A percentile compares a stretch with the other conserved stretches of the same genome.
phyloP scores from a whole-genome alignment of 768 basidiomycete genomes.

The Leccinum variicolor region DNA sequence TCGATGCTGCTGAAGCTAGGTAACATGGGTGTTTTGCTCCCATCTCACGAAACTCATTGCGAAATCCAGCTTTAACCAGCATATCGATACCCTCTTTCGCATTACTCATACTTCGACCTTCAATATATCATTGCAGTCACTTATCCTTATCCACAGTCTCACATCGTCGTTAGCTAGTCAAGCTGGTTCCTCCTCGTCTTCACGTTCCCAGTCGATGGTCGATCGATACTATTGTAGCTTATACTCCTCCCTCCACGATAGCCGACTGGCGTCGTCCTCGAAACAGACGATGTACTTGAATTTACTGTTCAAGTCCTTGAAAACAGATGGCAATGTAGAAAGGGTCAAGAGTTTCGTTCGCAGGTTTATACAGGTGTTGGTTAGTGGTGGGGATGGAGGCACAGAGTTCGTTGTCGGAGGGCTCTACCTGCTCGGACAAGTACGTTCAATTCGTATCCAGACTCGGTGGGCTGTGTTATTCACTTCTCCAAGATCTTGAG shows the following conservation, averaged over 20 bases:
- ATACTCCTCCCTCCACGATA: constrained; percentile 86
- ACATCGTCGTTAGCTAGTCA: constrained; percentile 48
- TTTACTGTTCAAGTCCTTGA: constrained; percentile 85
- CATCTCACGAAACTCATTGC: constrained; percentile 1
- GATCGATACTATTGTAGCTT: constrained; percentile 79
- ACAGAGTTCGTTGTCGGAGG: constrained; percentile 89
- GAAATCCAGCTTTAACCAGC: constrained; percentile 63
- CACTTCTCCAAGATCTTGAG: constrained; percentile 44
- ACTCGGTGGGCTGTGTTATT: background rate
- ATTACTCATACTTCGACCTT: constrained; percentile 96
- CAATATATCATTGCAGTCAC: constrained; percentile 92
- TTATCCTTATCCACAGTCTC: constrained; percentile 86
- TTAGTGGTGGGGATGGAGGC: constrained; percentile 64
- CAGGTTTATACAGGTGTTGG: constrained; percentile 79
- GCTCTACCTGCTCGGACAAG: constrained; percentile 84
- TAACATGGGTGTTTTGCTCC: constrained; percentile 32
- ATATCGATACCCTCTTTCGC: constrained; percentile 90
- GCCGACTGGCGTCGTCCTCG: constrained; percentile 72
- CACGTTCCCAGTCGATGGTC: constrained; percentile 45
- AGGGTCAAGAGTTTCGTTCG: constrained; percentile 80
- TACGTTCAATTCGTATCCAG: constrained; percentile 33
- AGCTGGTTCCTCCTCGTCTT: constrained; percentile 37
- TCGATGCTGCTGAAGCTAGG: constrained; percentile 66
- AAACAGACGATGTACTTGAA: constrained; percentile 99
- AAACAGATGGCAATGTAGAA: constrained; percentile 54